These are phyloP conservation scores for Pyrenula aspistea DNA, from an alignment of 495 filamentous ascomycete genomes.

Conservation along the genomic window DNA sequence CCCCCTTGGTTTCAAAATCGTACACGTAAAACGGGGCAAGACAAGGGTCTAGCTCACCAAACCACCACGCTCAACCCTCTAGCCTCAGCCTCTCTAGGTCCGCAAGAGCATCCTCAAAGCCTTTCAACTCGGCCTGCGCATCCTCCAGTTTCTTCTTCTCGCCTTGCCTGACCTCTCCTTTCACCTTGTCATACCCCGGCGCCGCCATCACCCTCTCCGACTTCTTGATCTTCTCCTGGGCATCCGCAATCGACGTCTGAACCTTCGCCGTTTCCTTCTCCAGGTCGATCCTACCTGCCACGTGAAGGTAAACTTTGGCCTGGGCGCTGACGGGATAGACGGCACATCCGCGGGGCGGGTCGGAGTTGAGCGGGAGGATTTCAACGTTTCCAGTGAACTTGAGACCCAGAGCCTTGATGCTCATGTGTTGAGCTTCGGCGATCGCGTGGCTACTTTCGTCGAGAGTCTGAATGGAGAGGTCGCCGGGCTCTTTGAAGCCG, in stretches of 20 bases:
- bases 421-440: conserved; percentile 40
- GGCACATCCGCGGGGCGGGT: conserved; percentile 55
- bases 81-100: conserved; percentile 36
- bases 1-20: too few relatives aligned
- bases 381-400: conserved; percentile 45
- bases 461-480: conserved; percentile 48
- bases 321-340: conserved; percentile 54
- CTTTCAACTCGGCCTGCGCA: conserved; percentile 40
- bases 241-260: conserved; percentile 33
- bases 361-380: conserved; percentile 26
- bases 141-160: conserved; percentile 47
- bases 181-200: conserved; percentile 33
- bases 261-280: conserved; percentile 54
- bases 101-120: conserved; percentile 40
- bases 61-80: conserved; percentile 12
- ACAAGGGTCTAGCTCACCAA: too few relatives aligned
- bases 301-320: conserved; percentile 58
- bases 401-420: conserved; percentile 53
- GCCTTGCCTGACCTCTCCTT: conserved; percentile 42
- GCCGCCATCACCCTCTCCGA: conserved; percentile 22
- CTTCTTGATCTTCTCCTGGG: conserved; percentile 21
- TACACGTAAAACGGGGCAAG: too few relatives aligned
- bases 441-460: conserved; percentile 42
- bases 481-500: conserved; percentile 41
- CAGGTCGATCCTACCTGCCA: conserved; percentile 54